Conservation (phyloP, 1,284 basidiomycete genomes). For the Exsudoporus floridanus region DNA sequence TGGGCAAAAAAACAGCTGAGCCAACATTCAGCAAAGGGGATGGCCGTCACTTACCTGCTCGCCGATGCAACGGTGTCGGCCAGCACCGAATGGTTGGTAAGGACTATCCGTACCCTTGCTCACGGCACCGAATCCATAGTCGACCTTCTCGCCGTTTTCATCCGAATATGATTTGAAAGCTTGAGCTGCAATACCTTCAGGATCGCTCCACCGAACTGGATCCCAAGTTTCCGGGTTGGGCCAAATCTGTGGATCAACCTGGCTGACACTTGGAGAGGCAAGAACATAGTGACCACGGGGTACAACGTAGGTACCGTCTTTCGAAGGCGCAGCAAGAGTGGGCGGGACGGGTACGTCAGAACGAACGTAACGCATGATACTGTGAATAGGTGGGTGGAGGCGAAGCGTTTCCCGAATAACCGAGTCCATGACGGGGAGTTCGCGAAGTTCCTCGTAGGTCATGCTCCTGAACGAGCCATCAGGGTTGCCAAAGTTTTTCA, state of each 20-base stretch:
- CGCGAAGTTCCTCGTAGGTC: conserved; percentile 85
- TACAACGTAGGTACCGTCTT: conserved; percentile 76
- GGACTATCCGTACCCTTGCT: conserved; percentile 90
- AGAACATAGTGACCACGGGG: conserved; percentile 92
- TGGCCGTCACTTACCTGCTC: conserved; percentile 62
- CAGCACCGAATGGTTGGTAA: conserved; percentile 97
- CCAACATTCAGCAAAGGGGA: neutral
- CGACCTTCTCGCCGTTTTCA: conserved; percentile 81
- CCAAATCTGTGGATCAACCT: conserved; percentile 89
- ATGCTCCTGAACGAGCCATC: conserved; percentile 81
- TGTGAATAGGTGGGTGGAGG: conserved; percentile 91
- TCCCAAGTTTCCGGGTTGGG: conserved; percentile 72
- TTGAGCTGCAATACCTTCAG: conserved; percentile 71
- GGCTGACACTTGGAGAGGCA: conserved; percentile 86
- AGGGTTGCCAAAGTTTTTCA: conserved; percentile 76
- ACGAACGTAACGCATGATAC: conserved; percentile 87
- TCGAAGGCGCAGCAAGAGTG: conserved; percentile 76
- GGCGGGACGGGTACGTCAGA: conserved; percentile 82
- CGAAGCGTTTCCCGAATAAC: conserved; percentile 93
- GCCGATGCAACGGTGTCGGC: conserved; percentile 92
- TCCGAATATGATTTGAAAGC: conserved; percentile 76
- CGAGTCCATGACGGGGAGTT: conserved; percentile 83
- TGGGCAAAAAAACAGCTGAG: conserved; percentile 35
- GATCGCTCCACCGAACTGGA: conserved; percentile 83
- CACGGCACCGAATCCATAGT: conserved; percentile 94